phyloP scores from a whole-genome alignment of 805 yeast genomes.

The Yamadazyma akitaensis region DNA sequence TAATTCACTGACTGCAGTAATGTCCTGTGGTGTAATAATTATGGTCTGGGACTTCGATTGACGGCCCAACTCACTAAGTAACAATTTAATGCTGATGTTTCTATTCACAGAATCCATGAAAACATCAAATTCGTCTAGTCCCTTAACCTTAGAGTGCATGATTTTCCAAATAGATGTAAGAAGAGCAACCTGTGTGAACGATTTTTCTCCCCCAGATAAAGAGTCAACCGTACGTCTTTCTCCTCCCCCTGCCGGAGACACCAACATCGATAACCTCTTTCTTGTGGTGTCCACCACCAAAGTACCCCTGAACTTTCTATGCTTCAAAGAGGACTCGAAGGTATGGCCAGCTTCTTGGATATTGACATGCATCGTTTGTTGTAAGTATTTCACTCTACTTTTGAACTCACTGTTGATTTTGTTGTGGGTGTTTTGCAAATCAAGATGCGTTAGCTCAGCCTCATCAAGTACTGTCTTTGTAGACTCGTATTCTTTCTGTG shows the following conservation, averaged over 20 bases:
- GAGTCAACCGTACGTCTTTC: slow-evolving; percentile 71
- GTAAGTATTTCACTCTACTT: slow-evolving; percentile 29
- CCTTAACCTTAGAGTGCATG: slow-evolving; percentile 84
- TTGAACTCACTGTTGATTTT: slow-evolving; percentile 28
- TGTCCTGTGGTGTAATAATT: slow-evolving; percentile 92
- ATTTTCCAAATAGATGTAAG: slow-evolving; percentile 88
- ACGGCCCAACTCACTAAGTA: slow-evolving; percentile 63
- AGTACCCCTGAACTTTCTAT: slow-evolving; percentile 72
- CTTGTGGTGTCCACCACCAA: slow-evolving; percentile 59
- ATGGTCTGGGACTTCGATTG: slow-evolving; percentile 77
- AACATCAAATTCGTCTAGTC: slow-evolving; percentile 95
- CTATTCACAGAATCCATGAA: slow-evolving; percentile 95
- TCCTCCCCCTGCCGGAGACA: slow-evolving; percentile 57
- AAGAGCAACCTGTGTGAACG: slow-evolving; percentile 87
- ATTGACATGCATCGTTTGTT: slow-evolving; percentile 29
- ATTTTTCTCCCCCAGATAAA: slow-evolving; percentile 94
- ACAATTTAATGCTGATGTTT: slow-evolving; percentile 68
- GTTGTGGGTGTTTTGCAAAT: slow-evolving; percentile 26
- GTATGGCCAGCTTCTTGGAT: slow-evolving; percentile 32
- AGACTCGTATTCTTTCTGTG: slow-evolving; percentile 44
- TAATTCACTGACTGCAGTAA: slow-evolving; percentile 63
- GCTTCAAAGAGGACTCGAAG: slow-evolving; percentile 57
- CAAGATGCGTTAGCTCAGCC: slow-evolving; percentile 38
- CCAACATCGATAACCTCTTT: slow-evolving; percentile 52
- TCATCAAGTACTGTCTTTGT: slow-evolving; percentile 42